phyloP scores from a whole-genome alignment of 2,329 filamentous ascomycete species.

The Paramyrothecium sp. region DNA sequence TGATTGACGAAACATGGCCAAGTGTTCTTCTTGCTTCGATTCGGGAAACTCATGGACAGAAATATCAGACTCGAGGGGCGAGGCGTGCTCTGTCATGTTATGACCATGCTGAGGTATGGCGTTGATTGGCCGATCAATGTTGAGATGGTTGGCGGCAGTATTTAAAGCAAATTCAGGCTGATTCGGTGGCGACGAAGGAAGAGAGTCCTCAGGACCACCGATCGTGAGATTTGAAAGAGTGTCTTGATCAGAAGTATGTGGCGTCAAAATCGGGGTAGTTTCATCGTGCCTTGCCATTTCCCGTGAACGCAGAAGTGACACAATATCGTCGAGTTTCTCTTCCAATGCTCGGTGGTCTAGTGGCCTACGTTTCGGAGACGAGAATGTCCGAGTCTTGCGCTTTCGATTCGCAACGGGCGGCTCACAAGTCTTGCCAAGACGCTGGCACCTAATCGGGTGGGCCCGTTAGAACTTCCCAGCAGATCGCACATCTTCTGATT shows the following conservation, averaged over 20 bases:
- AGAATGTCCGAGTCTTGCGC: conserved; percentile 9
- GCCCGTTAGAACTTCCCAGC: background rate
- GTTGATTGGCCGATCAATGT: background rate
- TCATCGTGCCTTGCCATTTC: background rate
- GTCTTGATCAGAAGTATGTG: too few species aligned
- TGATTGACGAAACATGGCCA: conserved; percentile 8
- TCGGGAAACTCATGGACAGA: conserved; percentile 4
- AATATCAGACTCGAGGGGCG: conserved; percentile 5
- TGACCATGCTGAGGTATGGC: too few species aligned
- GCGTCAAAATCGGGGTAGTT: too few species aligned
- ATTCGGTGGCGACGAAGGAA: background rate
- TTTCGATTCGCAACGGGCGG: conserved; percentile 32
- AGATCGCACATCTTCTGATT: too few species aligned
- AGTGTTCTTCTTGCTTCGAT: conserved; percentile 5
- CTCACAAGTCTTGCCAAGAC: conserved; percentile 37
- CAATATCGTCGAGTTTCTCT: conserved; percentile 25
- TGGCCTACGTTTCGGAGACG: background rate
- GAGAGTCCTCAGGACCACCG: background rate
- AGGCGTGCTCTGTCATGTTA: background rate
- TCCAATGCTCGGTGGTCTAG: background rate
- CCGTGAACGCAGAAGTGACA: conserved; percentile 20
- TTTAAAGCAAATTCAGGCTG: conserved; percentile 11
- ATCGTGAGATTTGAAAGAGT: too few species aligned
- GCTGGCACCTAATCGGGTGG: conserved; percentile 26
- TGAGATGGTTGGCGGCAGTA: conserved; percentile 3